phyloP scores from a whole-genome alignment of 306 rosid genomes.

The Quillaja saponaria region DNA sequence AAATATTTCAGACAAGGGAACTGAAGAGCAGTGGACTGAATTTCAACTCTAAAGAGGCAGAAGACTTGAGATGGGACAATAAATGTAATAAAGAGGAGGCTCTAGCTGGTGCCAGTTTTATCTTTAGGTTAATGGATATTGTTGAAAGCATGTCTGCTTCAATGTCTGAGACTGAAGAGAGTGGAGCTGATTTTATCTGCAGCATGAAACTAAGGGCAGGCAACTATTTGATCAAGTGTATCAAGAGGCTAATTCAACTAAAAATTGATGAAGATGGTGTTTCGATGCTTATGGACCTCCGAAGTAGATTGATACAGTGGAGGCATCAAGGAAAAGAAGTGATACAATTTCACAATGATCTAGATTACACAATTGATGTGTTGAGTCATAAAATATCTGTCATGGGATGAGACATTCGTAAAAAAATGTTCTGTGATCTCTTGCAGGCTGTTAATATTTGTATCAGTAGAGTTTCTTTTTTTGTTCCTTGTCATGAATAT shows the following conservation, averaged over 20 bases:
- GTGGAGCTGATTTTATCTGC: slow-evolving; percentile 27
- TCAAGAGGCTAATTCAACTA: slow-evolving; percentile 37
- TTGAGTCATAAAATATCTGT: slow-evolving; percentile 22
- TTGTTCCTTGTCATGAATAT: too few species aligned
- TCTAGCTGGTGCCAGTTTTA: slow-evolving; percentile 37
- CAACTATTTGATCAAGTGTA: slow-evolving; percentile 36
- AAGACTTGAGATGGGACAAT: slow-evolving; percentile 22
- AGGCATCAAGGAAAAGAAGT: slow-evolving; percentile 38
- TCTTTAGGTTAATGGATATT: slow-evolving; percentile 34
- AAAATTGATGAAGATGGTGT: slow-evolving; percentile 26
- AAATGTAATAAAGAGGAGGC: slow-evolving; percentile 30
- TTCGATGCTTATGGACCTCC: slow-evolving; percentile 28
- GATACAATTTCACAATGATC: slow-evolving; percentile 25
- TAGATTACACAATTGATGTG: slow-evolving; percentile 28
- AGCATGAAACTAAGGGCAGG: slow-evolving; percentile 16
- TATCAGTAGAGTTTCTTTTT: too few species aligned
- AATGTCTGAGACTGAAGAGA: slow-evolving; percentile 37
- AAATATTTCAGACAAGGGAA: slow-evolving; percentile 24
- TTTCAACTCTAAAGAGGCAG: slow-evolving; percentile 10
- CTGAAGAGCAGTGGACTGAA: slow-evolving; percentile 2
- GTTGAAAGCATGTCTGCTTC: slow-evolving; percentile 39
- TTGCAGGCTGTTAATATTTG: too few species aligned
- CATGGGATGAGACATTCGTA: too few species aligned
- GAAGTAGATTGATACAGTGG: slow-evolving; percentile 37
- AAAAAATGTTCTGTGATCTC: too few species aligned